Percentiles rank a stretch among this genome's conserved stretches.
phyloP scores from a whole-genome alignment of 164 flowering plant species.

The Magnolia sinica region DNA sequence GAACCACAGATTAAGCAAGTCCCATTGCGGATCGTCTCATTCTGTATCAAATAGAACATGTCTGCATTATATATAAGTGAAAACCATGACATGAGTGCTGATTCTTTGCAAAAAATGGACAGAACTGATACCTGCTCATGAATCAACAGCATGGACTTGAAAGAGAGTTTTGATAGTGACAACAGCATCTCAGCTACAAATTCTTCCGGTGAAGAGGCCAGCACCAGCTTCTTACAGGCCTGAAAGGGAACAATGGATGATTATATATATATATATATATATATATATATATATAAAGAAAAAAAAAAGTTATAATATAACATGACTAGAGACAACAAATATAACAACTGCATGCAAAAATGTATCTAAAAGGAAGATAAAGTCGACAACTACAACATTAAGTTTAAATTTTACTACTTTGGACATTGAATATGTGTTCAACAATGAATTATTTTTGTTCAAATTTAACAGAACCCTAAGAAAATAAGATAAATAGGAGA shows the following conservation, averaged over 20 bases:
- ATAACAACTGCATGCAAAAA: not conserved
- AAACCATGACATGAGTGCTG: not conserved
- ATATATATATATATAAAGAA: too few relatives aligned
- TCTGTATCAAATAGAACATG: not conserved
- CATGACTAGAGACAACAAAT: not conserved
- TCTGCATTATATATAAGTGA: not conserved
- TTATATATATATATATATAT: too few relatives aligned
- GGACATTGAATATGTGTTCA: too few relatives aligned
- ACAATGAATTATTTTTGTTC: too few relatives aligned
- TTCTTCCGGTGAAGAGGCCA: constrained; percentile 45
- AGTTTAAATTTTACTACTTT: too few relatives aligned
- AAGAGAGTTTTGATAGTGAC: constrained; percentile 75
- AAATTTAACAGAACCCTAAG: too few relatives aligned
- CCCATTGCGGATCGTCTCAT: too few relatives aligned
- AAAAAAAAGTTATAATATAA: not conserved
- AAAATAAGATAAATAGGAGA: too few relatives aligned
- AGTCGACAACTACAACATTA: too few relatives aligned
- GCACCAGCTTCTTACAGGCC: constrained; percentile 52
- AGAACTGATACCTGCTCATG: constrained; percentile 29
- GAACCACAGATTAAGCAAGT: too few relatives aligned
- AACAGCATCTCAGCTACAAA: constrained; percentile 44
- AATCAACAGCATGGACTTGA: constrained; percentile 40
- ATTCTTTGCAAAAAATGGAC: not conserved
- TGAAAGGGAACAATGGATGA: constrained; percentile 18
- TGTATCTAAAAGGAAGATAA: not conserved